These are phyloP conservation scores for Cladorrhinum sp. DNA, from an alignment of 2,329 filamentous ascomycete genomes.

Conservation along the genomic window DNA sequence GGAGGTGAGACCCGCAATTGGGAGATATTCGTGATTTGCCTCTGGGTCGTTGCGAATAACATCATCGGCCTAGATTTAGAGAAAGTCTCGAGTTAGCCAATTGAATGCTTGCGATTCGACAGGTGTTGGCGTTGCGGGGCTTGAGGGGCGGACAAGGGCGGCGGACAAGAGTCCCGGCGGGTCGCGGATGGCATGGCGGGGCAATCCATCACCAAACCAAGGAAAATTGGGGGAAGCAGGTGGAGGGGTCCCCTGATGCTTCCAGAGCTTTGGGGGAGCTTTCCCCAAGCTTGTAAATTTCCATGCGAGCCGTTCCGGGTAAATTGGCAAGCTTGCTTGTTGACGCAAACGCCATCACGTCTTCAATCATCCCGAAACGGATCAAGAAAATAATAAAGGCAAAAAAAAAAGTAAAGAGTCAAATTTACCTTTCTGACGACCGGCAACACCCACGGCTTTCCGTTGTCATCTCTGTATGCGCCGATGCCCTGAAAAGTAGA, in stretches of 20 bases:
- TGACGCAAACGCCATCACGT: not conserved
- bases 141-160: constrained; percentile 15
- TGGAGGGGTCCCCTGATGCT: constrained; percentile 5
- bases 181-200: constrained; percentile 12
- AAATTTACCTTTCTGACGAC: constrained; percentile 83
- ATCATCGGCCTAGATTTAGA: constrained; percentile 70
- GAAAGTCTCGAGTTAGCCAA: constrained; percentile 8
- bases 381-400: not conserved
- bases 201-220: constrained; percentile 8
- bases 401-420: constrained; percentile 22
- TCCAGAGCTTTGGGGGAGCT: constrained; percentile 3
- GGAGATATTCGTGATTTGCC: constrained; percentile 96
- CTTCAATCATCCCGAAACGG: not conserved
- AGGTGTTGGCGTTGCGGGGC: constrained; percentile 6
- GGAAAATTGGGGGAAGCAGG: not conserved
- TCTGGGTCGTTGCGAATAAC: constrained; percentile 83
- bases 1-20: constrained; percentile 81
- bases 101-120: constrained; percentile 9
- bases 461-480: constrained; percentile 90
- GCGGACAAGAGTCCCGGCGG: not conserved
- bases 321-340: not conserved
- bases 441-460: constrained; percentile 95
- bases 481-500: constrained; percentile 61
- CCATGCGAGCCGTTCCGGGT: constrained; percentile 2
- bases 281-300: not conserved